Conservation (phyloP, 805 yeast species). For the Lachancea lanzarotensis region DNA sequence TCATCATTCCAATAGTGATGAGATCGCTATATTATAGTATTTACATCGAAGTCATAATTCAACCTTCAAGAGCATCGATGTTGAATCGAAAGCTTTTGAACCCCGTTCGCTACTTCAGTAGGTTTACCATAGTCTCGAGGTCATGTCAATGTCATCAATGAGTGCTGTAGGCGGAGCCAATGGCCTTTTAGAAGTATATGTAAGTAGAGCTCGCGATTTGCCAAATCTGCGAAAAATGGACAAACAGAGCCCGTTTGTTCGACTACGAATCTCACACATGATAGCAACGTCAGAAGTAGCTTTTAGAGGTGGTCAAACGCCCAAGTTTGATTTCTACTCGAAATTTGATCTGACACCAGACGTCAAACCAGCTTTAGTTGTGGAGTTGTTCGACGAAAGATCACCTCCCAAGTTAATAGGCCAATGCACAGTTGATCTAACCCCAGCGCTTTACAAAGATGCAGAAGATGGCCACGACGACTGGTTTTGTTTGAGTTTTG, state of each 20-base stretch:
- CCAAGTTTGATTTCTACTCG: slow-evolving; percentile 76
- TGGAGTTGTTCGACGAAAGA: slow-evolving; percentile 65
- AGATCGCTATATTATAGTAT: background rate
- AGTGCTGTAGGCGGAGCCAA: slow-evolving; percentile 12
- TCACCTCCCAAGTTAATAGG: slow-evolving; percentile 85
- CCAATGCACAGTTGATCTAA: slow-evolving; percentile 68
- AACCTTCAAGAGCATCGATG: background rate
- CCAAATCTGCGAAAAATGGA: slow-evolving; percentile 83
- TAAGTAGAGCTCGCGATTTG: slow-evolving; percentile 74
- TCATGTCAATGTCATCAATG: background rate
- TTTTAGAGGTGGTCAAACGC: slow-evolving; percentile 89
- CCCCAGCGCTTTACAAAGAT: slow-evolving; percentile 60
- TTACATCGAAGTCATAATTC: background rate
- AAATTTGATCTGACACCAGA: slow-evolving; percentile 61
- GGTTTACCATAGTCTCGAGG: background rate
- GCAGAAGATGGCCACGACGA: slow-evolving; percentile 72
- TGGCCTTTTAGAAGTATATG: slow-evolving; percentile 65
- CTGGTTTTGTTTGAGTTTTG: slow-evolving; percentile 71
- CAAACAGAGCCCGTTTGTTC: slow-evolving; percentile 89
- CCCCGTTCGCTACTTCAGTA: background rate
- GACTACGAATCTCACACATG: slow-evolving; percentile 71
- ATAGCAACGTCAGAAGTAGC: slow-evolving; percentile 75
- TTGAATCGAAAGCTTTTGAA: background rate
- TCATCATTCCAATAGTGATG: background rate
- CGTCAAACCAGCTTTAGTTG: slow-evolving; percentile 53